Percentiles rank a stretch among this genome's conserved stretches.
phyloP scores from a whole-genome alignment of 768 basidiomycete species.

The Podaxis sp. region DNA sequence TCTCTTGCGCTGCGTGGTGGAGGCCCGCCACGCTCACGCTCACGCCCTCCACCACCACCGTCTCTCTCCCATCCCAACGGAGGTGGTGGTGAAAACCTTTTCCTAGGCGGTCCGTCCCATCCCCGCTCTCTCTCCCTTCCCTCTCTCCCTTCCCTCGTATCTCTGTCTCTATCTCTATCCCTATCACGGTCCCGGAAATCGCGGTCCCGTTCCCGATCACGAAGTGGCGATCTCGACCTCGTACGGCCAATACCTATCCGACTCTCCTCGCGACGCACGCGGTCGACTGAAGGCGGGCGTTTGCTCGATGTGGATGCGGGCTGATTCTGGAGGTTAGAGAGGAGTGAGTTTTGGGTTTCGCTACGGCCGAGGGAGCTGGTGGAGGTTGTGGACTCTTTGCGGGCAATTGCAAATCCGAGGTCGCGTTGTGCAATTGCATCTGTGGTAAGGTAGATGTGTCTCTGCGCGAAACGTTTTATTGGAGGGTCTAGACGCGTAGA shows the following conservation, averaged over 20 bases:
- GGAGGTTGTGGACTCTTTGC: conserved; percentile 23
- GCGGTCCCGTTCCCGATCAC: conserved; percentile 20
- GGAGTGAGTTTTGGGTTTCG: conserved; percentile 31
- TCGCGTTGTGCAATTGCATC: conserved; percentile 90
- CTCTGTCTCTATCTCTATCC: conserved; percentile 12
- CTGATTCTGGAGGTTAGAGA: conserved; percentile 15
- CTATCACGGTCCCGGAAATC: conserved; percentile 19
- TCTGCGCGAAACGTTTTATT: conserved; percentile 86
- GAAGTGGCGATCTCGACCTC: conserved; percentile 17
- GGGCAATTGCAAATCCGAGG: conserved; percentile 69
- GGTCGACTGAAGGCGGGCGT: conserved; percentile 34
- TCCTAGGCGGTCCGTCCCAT: conserved; percentile 40
- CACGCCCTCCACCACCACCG: conserved; percentile 16
- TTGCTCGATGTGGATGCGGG: conserved; percentile 19
- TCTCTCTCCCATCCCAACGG: conserved; percentile 39
- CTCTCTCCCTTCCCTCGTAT: conserved; percentile 20
- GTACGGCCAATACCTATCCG: conserved; percentile 18
- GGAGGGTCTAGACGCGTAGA: conserved; percentile 63
- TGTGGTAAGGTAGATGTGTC: conserved; percentile 75
- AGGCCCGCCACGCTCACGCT: conserved; percentile 14
- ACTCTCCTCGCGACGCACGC: conserved; percentile 26
- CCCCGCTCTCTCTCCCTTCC: conserved; percentile 26
- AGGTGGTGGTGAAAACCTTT: conserved; percentile 44
- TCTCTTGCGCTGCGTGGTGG: conserved; percentile 23
- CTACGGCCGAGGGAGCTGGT: conserved; percentile 22